These are phyloP conservation scores for Aspergillus glaucus DNA, from an alignment of 2,329 filamentous ascomycete genomes.

Conservation along the genomic window DNA sequence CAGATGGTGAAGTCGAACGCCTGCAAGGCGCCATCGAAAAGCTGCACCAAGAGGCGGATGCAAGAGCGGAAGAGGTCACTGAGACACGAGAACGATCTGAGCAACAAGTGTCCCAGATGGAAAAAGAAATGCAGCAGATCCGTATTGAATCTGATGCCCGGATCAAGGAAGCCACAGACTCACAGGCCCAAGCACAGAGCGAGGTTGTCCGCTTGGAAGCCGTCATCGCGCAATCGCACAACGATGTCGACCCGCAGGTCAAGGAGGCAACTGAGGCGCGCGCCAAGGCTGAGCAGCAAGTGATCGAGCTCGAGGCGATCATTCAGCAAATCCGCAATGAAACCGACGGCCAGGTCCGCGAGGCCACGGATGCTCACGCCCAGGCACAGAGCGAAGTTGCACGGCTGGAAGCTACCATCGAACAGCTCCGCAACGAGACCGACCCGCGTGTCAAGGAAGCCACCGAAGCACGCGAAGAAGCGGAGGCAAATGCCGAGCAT, in stretches of 20 bases:
- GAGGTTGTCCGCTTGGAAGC: conserved; percentile 22
- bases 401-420: conserved; percentile 19
- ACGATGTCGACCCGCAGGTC: conserved; percentile 12
- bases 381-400: conserved; percentile 16
- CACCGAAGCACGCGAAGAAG: conserved; percentile 20
- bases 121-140: conserved; percentile 10
- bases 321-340: conserved; percentile 18
- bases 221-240: conserved; percentile 28
- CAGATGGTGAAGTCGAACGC: conserved; percentile 19
- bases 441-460: conserved; percentile 25
- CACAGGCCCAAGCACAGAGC: conserved; percentile 16
- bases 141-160: conserved; percentile 10
- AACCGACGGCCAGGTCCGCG: conserved; percentile 14
- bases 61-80: conserved; percentile 8
- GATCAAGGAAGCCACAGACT: conserved; percentile 12
- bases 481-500: conserved; percentile 33
- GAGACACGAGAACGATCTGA: conserved; percentile 14
- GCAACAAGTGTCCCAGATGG: conserved; percentile 8
- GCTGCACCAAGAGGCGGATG: not conserved
- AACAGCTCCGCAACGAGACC: conserved; percentile 27
- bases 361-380: conserved; percentile 14
- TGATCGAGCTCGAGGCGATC: conserved; percentile 21
- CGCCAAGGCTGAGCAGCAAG: conserved; percentile 22
- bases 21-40: conserved; percentile 1
- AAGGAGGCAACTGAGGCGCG: conserved; percentile 19